A percentile compares a stretch with the other conserved stretches of the same genome.
phyloP scores from a whole-genome alignment of 192 early-diverging fungal genomes.

The Rhizophagus clarus region DNA sequence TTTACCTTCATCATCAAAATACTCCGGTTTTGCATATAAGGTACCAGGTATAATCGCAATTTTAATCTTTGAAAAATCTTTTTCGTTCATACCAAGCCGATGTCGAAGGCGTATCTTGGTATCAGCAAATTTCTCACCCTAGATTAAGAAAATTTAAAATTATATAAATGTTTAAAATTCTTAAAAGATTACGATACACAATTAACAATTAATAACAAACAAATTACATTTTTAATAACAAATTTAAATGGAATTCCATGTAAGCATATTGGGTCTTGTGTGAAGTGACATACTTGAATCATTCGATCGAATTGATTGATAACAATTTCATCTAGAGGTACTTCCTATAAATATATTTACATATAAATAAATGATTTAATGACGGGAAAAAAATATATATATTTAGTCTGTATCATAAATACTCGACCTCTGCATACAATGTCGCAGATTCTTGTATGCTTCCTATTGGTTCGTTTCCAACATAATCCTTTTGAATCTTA shows the following conservation, averaged over 20 bases:
- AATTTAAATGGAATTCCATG: conserved; percentile 91
- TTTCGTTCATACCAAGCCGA: conserved; percentile 77
- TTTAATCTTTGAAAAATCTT: conserved; percentile 79
- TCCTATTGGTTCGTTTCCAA: conserved; percentile 48
- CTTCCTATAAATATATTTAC: conserved; percentile 32
- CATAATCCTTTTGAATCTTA: conserved; percentile 51
- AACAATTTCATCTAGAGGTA: conserved; percentile 51
- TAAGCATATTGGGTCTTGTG: conserved; percentile 61
- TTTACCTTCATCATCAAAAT: conserved; percentile 34
- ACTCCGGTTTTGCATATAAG: conserved; percentile 7
- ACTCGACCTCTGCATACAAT: conserved; percentile 60
- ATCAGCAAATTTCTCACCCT: conserved; percentile 69
- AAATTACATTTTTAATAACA: too few species aligned
- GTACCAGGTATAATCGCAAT: conserved; percentile 45
- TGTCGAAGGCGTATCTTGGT: conserved; percentile 76
- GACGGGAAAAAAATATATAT: too few species aligned
- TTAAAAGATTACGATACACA: background rate
- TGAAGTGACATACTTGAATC: conserved; percentile 30
- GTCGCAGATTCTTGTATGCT: conserved; percentile 44
- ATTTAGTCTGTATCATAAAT: too few species aligned
- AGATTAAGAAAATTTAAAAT: too few species aligned
- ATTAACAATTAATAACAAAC: too few species aligned
- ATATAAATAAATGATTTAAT: background rate
- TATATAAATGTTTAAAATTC: too few species aligned
- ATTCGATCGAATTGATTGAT: too few species aligned